Base-by-base conservation (phyloP, 73 alveolate species). In the Stentor coeruleus region DNA sequence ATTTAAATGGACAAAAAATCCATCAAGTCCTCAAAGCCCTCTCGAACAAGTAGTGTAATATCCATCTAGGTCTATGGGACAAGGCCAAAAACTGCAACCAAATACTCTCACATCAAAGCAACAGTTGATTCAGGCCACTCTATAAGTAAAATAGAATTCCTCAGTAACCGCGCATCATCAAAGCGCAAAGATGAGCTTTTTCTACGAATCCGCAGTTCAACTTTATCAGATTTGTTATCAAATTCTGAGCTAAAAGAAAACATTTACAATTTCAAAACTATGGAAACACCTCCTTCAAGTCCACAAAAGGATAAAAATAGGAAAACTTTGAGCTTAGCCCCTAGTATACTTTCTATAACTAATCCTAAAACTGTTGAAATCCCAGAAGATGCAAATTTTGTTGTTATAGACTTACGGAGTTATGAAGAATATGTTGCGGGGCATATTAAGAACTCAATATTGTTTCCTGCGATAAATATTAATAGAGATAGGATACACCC, bases 391-490 rank as follows among this genome's bases (percentile, higher is more conserved):
- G 87, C 98, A 35, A 86, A 85, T 58, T 94, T 88, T 87, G 58
- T 95, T 0, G 87, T 95, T 0, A 81, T 95, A 3, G 99, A 95
- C 85, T 36, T 94, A 79, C 86, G 99, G 91, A 97, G 92, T 57
- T 87, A 82, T 40, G 97, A 91, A 6, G 98, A 94, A 26, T 94
- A 75, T 60, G 85, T 83, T 39, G 58, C 66, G 3, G 87, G 40
- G 60, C 97, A 93, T 58, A 92, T 95, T 3, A 93, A 87, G 86
- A 96, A 95, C 41, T 83, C 91, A 26, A 66, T 87, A 11, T 75
- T 58, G 73, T 85, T 59, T 88, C 99, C 99, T 39, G 98, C 95
- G 0, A 94, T 96, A 0, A 86, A 83, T 20, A 88, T 95, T 6
- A 39, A 93, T 28, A 79, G 98, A 85, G 99, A 93, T 83, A 92